Base-by-base conservation (phyloP, 106 monocot species). In the Platanthera zijinensis region DNA sequence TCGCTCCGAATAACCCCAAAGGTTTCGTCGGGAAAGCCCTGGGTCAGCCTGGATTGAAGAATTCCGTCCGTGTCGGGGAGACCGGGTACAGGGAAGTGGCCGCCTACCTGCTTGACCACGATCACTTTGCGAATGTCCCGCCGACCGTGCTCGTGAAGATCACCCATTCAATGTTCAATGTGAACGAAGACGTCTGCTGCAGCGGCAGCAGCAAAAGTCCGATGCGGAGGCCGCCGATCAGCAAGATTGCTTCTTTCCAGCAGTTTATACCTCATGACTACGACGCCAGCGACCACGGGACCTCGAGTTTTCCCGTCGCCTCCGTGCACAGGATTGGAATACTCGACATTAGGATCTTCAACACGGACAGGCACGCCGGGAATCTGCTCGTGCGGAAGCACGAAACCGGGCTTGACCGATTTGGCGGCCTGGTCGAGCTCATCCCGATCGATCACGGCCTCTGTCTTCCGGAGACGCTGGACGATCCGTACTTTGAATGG, bases 401-500 rank as follows among this genome's bases (percentile, higher is more conserved):
- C 76, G 81, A 75, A 69, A 69, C 48, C 54, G 78, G 78, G 48
- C 32, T 32, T 22, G 83, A 61, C 57, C 74, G 70, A n/a, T 88
- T 91, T 82, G 88, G 86, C 1, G 78, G 78, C 51, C 84, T 85
- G 76, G 71, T 85, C 57, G 95, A 95, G 75, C 86, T 95, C 0
- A 86, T 88, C 69, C 95, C 95, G 1, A 95, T 95, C 25, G 95
- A 95, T 74, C 95, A 95, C 77, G 95, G 95, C 3, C 85, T 95
- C 12, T 95, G 92, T 78, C 83, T 95, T 21, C 95, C 95, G 2
- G 95, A 95, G 74, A 84, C 85, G 72, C 78, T 95, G 54, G 95
- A 95, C 66, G 95, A 95, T 77, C 95, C 95, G 47, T 95, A 95
- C 75, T 92, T 95, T 74, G 95, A 95, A 57, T 95, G 95, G 95